These are phyloP conservation scores for Fusarium phyllophilum DNA, from an alignment of 2,329 filamentous ascomycete species.

Conservation along the genomic window DNA sequence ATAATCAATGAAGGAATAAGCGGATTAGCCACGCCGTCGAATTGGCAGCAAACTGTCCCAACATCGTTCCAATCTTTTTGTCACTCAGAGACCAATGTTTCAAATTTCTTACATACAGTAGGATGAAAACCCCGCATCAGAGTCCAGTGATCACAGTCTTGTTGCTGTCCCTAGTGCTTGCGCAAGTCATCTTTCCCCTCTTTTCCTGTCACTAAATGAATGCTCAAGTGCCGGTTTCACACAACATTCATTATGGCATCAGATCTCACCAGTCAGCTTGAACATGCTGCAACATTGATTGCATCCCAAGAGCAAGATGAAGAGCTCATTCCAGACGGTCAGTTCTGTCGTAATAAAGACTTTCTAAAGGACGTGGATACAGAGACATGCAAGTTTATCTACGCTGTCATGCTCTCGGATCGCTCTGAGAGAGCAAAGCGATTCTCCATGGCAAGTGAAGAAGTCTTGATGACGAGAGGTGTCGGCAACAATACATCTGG, in stretches of 20 bases:
- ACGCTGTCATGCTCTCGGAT: neutral
- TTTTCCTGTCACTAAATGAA: neutral
- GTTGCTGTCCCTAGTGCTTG: fast-evolving
- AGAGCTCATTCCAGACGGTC: neutral
- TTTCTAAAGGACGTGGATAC: neutral
- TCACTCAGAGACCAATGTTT: neutral
- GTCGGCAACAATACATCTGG: neutral
- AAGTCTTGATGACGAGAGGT: neutral
- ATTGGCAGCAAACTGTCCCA: too few species aligned
- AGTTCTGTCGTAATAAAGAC: neutral
- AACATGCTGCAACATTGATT: neutral
- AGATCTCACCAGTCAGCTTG: neutral
- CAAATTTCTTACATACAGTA: neutral
- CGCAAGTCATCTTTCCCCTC: neutral
- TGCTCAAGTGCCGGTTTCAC: fast-evolving
- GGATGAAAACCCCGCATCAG: neutral
- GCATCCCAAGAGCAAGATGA: neutral
- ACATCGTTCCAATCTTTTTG: neutral
- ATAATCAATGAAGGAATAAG: neutral
- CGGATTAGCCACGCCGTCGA: fast-evolving
- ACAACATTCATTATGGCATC: neutral
- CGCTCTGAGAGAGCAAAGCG: neutral
- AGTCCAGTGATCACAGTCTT: neutral
- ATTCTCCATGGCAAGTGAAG: neutral
- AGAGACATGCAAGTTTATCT: neutral